These are phyloP conservation scores for Ophiocordyceps polyrhachis-furcata DNA, from an alignment of 2,329 filamentous ascomycete genomes.

Conservation along the genomic window DNA sequence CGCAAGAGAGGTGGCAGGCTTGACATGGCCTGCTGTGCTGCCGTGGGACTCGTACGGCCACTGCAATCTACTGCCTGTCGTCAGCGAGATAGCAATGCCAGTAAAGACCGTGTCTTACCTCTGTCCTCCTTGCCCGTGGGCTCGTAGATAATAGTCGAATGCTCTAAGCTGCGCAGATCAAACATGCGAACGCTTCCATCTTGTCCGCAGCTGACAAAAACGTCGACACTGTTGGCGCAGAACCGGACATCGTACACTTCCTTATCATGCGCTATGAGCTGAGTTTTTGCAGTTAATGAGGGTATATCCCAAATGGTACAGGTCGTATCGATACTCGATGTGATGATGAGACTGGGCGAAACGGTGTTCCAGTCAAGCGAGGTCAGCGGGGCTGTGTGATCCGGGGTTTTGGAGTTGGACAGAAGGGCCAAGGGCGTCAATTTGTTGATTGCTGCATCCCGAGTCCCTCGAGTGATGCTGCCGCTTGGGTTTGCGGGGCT, in stretches of 20 bases:
- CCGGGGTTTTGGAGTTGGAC: slow-evolving; percentile 95
- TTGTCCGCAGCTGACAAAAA: slow-evolving; percentile 94
- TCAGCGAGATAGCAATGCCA: slow-evolving; percentile 4
- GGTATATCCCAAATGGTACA: slow-evolving; percentile 99
- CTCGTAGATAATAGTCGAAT: slow-evolving; percentile 98
- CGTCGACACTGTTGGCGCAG: slow-evolving; percentile 94
- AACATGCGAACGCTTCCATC: slow-evolving; percentile 99
- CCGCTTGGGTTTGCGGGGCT: slow-evolving; percentile 37
- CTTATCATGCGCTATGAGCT: slow-evolving; percentile 96
- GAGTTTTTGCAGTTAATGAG: slow-evolving; percentile 91
- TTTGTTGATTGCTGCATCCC: slow-evolving; percentile 49
- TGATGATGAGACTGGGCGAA: slow-evolving; percentile 92
- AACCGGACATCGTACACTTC: slow-evolving; percentile 98
- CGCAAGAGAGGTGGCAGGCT: slow-evolving; percentile 62
- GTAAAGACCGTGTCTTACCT: slow-evolving; percentile 27
- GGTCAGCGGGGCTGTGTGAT: slow-evolving; percentile 91
- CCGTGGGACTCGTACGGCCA: slow-evolving; percentile 51
- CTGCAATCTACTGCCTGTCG: slow-evolving; percentile 25
- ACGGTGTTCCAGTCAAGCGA: slow-evolving; percentile 97
- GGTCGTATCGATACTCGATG: slow-evolving; percentile 95
- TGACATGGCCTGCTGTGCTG: slow-evolving; percentile 59
- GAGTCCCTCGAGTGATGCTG: slow-evolving; percentile 43
- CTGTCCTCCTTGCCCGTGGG: slow-evolving; percentile 70
- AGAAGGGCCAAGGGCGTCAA: slow-evolving; percentile 81
- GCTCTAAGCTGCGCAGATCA: slow-evolving; percentile 84